phyloP scores from a whole-genome alignment of 805 yeast species.

The Candida tammaniensis region DNA sequence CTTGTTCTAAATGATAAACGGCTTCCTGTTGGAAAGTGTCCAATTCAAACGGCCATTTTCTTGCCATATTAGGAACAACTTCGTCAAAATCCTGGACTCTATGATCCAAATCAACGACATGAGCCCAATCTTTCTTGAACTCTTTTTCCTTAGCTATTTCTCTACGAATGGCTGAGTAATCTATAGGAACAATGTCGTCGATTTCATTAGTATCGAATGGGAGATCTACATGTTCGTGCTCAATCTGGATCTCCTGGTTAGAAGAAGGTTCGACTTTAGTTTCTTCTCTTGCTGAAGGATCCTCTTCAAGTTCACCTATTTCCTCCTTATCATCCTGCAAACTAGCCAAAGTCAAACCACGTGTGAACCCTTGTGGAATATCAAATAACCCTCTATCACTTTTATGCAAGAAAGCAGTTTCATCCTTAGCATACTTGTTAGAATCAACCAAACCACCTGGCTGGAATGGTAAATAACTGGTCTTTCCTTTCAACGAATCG shows the following conservation, averaged over 20 bases:
- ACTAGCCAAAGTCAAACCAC: constrained; percentile 55
- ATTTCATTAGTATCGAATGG: constrained; percentile 42
- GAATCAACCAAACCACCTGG: constrained; percentile 72
- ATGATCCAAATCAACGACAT: constrained; percentile 84
- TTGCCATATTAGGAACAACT: constrained; percentile 88
- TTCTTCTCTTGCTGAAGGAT: background rate
- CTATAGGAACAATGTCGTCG: constrained; percentile 40
- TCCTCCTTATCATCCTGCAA: constrained; percentile 28
- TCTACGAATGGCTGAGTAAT: constrained; percentile 23
- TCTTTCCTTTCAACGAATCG: constrained; percentile 65
- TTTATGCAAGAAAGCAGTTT: constrained; percentile 50
- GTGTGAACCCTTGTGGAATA: constrained; percentile 72
- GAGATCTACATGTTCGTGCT: no score
- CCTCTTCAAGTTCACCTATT: constrained; percentile 28
- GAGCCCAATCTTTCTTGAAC: constrained; percentile 81
- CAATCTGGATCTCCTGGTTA: background rate
- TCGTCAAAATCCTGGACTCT: constrained; percentile 81
- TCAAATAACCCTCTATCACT: constrained; percentile 74
- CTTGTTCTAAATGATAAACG: constrained; percentile 91
- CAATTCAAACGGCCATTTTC: constrained; percentile 91
- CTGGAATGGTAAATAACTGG: constrained; percentile 79
- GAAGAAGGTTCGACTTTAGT: background rate
- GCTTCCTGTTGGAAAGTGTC: constrained; percentile 98
- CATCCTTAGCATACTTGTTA: constrained; percentile 24
- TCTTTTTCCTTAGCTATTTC: constrained; percentile 23